Evolutionary conservation across 2,329 filamentous ascomycete species (phyloP).

Genomic region (Ophiostoma tasmaniense): DNA sequence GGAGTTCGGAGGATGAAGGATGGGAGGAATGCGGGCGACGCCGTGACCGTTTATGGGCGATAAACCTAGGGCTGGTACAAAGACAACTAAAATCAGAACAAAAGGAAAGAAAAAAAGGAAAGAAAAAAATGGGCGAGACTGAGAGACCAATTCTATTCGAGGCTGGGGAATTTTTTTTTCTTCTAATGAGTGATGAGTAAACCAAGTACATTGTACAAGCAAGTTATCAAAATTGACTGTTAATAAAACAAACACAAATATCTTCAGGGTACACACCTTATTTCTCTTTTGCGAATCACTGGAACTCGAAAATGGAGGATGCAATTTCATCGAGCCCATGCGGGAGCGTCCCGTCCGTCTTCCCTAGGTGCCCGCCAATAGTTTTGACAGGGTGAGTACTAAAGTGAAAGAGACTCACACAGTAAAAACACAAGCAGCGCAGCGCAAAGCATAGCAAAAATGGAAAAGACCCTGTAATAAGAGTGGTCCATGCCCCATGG

Average conservation of each 20-base stretch:
- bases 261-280: background rate
- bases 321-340: conserved; percentile 3
- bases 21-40: background rate
- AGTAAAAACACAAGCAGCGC: no score
- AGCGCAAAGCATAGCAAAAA: background rate
- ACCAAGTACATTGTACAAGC: no score
- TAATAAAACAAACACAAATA: background rate
- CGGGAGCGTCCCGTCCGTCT: conserved; percentile 14
- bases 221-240: no score
- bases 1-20: background rate
- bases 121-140: background rate
- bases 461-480: background rate
- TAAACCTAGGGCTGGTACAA: background rate
- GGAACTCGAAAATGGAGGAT: background rate
- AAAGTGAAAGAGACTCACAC: background rate
- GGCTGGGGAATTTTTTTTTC: background rate
- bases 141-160: background rate
- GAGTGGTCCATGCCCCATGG: background rate
- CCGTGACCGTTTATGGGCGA: background rate
- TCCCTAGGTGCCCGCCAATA: conserved; percentile 9
- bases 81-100: background rate
- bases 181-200: no score
- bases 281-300: background rate
- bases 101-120: background rate
- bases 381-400: background rate